Evolutionary conservation across 805 yeast species (phyloP).

Genomic region (Schizosaccharomyces japonicus): DNA sequence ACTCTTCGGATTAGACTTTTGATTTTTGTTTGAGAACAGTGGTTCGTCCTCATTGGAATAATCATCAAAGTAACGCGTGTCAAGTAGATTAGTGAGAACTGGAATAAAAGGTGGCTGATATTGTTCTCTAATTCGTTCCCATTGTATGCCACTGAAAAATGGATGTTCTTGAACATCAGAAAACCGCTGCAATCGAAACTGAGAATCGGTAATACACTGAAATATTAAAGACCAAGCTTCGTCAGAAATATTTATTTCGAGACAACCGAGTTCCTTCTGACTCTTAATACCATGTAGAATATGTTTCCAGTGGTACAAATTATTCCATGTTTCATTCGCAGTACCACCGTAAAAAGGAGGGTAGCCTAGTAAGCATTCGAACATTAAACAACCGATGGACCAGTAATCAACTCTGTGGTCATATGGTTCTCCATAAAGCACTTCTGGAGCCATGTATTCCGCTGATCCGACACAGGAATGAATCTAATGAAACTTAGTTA

Average conservation of each 20-base stretch:
- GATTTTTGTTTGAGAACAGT: too few relatives aligned
- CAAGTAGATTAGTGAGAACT: constrained; percentile 84
- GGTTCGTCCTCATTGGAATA: constrained; percentile 87
- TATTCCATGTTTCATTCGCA: constrained; percentile 83
- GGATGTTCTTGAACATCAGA: constrained; percentile 1
- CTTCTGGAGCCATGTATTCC: constrained; percentile 96
- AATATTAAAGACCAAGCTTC: neutral
- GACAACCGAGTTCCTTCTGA: neutral
- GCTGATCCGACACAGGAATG: constrained; percentile 96
- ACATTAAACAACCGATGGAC: constrained; percentile 93
- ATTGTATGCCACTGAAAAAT: neutral
- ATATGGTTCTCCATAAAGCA: constrained; percentile 74
- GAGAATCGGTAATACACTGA: neutral
- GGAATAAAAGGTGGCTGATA: constrained; percentile 55
- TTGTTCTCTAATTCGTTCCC: constrained; percentile 15
- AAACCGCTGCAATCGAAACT: neutral
- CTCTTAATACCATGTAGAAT: constrained; percentile 41
- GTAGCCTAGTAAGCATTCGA: constrained; percentile 85
- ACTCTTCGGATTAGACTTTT: neutral
- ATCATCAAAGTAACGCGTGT: constrained; percentile 96
- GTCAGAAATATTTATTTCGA: neutral
- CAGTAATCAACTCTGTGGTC: constrained; percentile 95
- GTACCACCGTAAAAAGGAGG: constrained; percentile 90
- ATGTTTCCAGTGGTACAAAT: constrained; percentile 77
- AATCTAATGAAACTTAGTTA: constrained; percentile 35